Evolutionary conservation across 441 rosid genomes (phyloP).

Genomic region (Raphanus hybrid): DNA sequence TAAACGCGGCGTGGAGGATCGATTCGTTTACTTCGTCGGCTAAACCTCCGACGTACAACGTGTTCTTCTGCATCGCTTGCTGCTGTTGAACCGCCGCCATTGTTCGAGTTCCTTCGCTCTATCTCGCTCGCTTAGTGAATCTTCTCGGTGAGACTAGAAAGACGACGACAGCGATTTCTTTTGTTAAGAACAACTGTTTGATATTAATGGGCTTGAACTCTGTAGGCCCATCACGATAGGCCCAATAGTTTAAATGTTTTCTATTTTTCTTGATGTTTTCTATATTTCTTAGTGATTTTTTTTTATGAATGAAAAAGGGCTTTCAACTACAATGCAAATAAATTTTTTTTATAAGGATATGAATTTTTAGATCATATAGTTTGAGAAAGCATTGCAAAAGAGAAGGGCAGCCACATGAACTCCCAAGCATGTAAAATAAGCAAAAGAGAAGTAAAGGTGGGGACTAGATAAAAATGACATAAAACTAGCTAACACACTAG

Average conservation of each 20-base stretch:
- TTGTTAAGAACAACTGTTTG: background rate
- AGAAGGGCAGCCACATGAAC: too few species aligned
- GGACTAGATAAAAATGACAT: too few species aligned
- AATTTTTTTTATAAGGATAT: too few species aligned
- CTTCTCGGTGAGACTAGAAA: background rate
- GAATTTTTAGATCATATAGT: too few species aligned
- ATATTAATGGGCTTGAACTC: conserved; percentile 13
- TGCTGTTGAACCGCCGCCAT: conserved; percentile 52
- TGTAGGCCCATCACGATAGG: conserved; percentile 4
- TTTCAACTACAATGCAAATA: too few species aligned
- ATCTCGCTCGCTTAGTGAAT: background rate
- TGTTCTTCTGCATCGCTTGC: conserved; percentile 89
- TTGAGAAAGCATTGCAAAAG: too few species aligned
- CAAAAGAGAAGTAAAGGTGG: too few species aligned
- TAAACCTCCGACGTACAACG: conserved; percentile 90
- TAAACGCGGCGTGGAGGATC: conserved; percentile 90
- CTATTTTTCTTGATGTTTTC: background rate
- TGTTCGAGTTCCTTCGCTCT: conserved; percentile 4
- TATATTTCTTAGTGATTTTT: too few species aligned
- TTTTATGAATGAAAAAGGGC: too few species aligned
- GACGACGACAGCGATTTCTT: background rate
- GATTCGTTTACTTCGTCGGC: conserved; percentile 96
- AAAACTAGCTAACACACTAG: too few species aligned
- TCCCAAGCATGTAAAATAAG: too few species aligned
- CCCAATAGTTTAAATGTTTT: background rate